Evolutionary conservation across 495 filamentous ascomycete genomes (phyloP).

Genomic region (Neurospora sp.): DNA sequence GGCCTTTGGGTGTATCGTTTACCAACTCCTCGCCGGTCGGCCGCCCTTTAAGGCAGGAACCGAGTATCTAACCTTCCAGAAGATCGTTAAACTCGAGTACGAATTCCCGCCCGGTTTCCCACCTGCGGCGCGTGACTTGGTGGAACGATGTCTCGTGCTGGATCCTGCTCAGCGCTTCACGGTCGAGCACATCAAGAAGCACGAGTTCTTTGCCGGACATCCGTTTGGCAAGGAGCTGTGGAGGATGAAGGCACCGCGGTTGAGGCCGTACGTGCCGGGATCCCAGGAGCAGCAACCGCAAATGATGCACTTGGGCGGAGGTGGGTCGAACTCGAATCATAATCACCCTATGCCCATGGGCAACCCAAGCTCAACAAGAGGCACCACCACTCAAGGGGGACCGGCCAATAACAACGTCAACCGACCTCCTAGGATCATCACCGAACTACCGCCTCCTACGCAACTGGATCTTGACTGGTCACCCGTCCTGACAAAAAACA

Average conservation of each 20-base stretch:
- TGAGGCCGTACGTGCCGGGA: slow-evolving; percentile 79
- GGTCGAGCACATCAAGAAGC: slow-evolving; percentile 94
- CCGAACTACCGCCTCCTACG: slow-evolving; percentile 88
- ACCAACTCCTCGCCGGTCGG: slow-evolving; percentile 84
- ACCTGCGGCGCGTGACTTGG: slow-evolving; percentile 74
- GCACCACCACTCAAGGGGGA: slow-evolving; percentile 9
- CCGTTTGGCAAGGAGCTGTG: slow-evolving; percentile 77
- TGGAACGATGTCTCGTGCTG: slow-evolving; percentile 83
- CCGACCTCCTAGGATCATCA: slow-evolving; percentile 74
- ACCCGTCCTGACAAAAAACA: slow-evolving; percentile 78
- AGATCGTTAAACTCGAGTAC: slow-evolving; percentile 90
- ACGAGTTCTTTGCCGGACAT: slow-evolving; percentile 92
- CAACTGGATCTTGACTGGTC: slow-evolving; percentile 99
- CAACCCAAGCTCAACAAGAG: slow-evolving; percentile 23
- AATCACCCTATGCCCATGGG: background rate
- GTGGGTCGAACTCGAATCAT: slow-evolving; percentile 13
- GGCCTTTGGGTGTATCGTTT: slow-evolving; percentile 99
- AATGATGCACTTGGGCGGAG: slow-evolving; percentile 70
- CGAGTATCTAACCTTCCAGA: slow-evolving; percentile 97
- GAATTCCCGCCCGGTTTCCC: slow-evolving; percentile 91
- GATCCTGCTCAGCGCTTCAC: slow-evolving; percentile 81
- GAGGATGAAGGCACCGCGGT: slow-evolving; percentile 80
- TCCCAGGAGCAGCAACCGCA: slow-evolving; percentile 59
- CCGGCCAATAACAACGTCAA: background rate
- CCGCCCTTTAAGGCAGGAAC: slow-evolving; percentile 97